Base-by-base conservation (phyloP, 2,329 filamentous ascomycete species). In the Penicillium sp. region DNA sequence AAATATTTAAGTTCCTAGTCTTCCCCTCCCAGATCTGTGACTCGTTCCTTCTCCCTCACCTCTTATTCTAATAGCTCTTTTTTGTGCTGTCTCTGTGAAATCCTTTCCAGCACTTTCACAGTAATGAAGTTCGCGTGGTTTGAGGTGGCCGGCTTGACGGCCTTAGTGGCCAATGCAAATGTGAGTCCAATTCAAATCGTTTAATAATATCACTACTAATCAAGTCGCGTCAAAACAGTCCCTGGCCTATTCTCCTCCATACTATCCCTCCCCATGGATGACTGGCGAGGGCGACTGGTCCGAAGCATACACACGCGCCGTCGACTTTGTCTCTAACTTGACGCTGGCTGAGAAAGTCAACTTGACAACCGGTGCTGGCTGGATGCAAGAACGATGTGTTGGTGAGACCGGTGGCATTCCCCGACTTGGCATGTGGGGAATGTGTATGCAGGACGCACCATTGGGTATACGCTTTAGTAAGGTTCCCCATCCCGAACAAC, bases 281-380 rank as follows among this genome's bases (percentile, higher is more conserved):
- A 84, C 89, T 60, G 88, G 89, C 18, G 72, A 83, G 6, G 89
- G 89, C 11, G 78, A 83, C 43, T 96, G 92, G 92, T 81, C 83
- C 52, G 82, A 85, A 7, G 90, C 91, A 38, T 92, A 96, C 65
- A 77, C 76, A 20, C 87, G 89, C 72, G 92, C 92, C 1, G 85
- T 84, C 63, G 84, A 81, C 3, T 93, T 96, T 67, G 91, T 97
- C 44, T 88, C 88, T 10, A 86, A 92, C 70, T 76, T 96, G 75
- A 96, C 91, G 0, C 80, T 96, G 35, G 70, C 86, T 11, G 92
- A 97, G 74, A 97, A 96, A 78, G 91, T 97, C 74, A 97, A 97
- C 73, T 73, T 99, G 61, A 97, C 93, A 3, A 97, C 92, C 0
- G 93, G 93, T 72, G 84, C 89, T 61, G 92, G 92, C 84, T 90